phyloP scores from a whole-genome alignment of 352 stramenopile species.

The Thraustotheca clavata region DNA sequence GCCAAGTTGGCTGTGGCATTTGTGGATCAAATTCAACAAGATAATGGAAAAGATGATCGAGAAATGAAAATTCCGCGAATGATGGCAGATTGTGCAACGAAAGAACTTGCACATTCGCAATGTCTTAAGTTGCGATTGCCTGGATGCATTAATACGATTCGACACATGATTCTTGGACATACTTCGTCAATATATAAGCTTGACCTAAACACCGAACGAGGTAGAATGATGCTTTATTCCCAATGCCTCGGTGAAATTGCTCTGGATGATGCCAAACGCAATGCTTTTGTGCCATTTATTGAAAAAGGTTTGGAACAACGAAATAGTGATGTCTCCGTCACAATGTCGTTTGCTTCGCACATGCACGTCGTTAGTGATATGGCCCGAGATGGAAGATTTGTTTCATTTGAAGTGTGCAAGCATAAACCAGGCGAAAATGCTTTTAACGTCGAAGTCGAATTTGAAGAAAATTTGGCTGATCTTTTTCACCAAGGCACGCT shows the following conservation, averaged over 20 bases:
- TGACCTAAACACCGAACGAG: not conserved
- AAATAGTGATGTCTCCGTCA: not conserved
- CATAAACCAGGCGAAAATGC: not conserved
- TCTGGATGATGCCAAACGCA: not conserved
- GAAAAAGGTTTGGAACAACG: not conserved
- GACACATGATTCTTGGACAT: not conserved
- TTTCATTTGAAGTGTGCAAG: not conserved
- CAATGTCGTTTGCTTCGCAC: not conserved
- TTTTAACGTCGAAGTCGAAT: conserved; percentile 1
- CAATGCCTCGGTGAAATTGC: not conserved
- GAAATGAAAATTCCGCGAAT: not conserved
- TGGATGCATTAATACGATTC: not conserved
- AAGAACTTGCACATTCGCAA: not conserved
- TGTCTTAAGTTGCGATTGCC: not conserved
- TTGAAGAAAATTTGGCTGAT: not conserved
- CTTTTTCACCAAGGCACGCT: conserved; percentile 6
- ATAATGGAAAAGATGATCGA: not conserved
- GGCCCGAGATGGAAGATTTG: not conserved
- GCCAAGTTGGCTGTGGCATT: not conserved
- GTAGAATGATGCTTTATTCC: not conserved
- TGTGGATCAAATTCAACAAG: not conserved
- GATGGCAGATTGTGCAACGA: not conserved
- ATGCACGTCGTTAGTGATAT: conserved; percentile 3
- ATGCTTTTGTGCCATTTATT: not conserved
- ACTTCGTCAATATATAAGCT: not conserved